These are phyloP conservation scores for Herpetospermum pedunculosum DNA, from an alignment of 306 rosid genomes.

Conservation along the genomic window DNA sequence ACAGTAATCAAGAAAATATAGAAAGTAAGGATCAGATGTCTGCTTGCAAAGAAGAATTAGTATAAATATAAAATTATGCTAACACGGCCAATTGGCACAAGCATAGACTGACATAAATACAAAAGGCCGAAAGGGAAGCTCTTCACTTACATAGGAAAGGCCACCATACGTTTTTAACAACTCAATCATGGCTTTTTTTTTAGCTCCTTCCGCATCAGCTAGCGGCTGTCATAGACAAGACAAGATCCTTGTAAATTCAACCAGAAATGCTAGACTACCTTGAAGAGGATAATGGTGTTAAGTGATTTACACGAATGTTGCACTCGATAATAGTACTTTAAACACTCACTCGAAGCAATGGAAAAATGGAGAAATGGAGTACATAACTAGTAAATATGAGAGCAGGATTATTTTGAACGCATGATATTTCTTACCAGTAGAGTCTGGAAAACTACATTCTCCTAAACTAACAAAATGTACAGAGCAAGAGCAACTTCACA, in stretches of 20 bases:
- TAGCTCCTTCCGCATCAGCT: constrained; percentile 98
- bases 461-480: neutral
- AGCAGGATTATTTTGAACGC: neutral
- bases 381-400: neutral
- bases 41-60: neutral
- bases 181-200: constrained; percentile 46
- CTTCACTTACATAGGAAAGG: constrained; percentile 63
- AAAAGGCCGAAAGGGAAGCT: neutral
- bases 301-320: neutral
- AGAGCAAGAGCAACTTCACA: neutral
- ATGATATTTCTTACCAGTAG: neutral
- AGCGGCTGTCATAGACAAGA: constrained; percentile 50
- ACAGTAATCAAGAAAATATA: neutral
- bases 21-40: neutral
- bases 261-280: neutral
- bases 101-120: neutral
- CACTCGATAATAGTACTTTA: neutral
- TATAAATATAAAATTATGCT: neutral
- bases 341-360: neutral
- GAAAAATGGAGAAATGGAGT: neutral
- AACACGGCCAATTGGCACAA: neutral
- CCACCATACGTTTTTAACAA: constrained; percentile 73
- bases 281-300: neutral
- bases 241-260: neutral
- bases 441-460: neutral